Evolutionary conservation across 2,329 filamentous ascomycete species (phyloP), one percentile per base, ranked within the genome.

Genomic region (Stromatinia cepivora): DNA sequence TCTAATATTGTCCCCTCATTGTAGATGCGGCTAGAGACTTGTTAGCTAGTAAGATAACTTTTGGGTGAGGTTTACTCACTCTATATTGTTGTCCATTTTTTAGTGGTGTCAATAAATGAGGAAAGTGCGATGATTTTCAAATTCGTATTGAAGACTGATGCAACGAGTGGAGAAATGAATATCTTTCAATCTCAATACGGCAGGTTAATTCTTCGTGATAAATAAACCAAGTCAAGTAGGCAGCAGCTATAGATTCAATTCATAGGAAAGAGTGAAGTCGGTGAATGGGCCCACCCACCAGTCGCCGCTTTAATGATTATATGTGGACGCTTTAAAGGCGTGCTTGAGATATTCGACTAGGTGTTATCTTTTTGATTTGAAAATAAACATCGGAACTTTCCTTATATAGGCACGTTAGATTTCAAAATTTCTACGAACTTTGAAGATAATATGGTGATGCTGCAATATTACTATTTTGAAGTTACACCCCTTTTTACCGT

Each of bases 71-170:
- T 28, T 45, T n/a, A 45, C 57, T 25, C 57, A 61, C 57, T 61
- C 13, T 61, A 28, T 45, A 34, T 45, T 39, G 22, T 28, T 45
- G 13, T 45, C 36, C n/a, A 61, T 61, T 4, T 20, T 31, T 20
- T 28, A 10, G n/a, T 10, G 15, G 36, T 61, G 13, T 15, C 36
- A 28, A 28, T 20, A 25, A 22, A 17, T 25, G 3, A 15, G n/a
- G 11, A 4, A n/a, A 28, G 22, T 61, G 31, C 22, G 10, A 8
- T 3, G 13, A 25, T 25, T 25, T 52, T 22, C 4, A 25, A 13
- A 15, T 25, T 2, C 25, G 0, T 52, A 3, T 15, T 52, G 0
- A 10, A 13, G 2, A 25, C 31, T 3, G 1, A 3, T 7, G 22
- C 15, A 52, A 4, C 11, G 6, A 52, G 13, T 52, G n/a, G 13